Conservation (phyloP, 148 eudicot species). For the Chenopodium formosanum region DNA sequence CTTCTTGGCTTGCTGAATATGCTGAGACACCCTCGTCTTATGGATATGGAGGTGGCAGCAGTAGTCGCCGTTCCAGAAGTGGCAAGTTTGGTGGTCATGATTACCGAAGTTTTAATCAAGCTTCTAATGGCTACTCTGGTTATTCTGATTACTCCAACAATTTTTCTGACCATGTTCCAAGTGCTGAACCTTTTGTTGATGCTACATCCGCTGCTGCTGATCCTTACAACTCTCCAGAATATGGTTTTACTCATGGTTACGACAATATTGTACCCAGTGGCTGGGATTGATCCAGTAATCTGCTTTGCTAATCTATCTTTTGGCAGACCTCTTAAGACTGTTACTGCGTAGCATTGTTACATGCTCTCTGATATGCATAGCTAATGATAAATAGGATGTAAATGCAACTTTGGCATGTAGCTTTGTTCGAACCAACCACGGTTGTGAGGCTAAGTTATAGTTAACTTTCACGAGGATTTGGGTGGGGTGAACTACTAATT, state of each 20-base stretch:
- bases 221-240: slow-evolving; percentile 16
- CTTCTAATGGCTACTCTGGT: not conserved
- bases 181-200: slow-evolving; percentile 11
- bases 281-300: slow-evolving; percentile 43
- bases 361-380: not conserved
- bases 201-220: slow-evolving; percentile 7
- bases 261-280: slow-evolving; percentile 49
- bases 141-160: slow-evolving; percentile 30
- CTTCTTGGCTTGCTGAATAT: slow-evolving; percentile 55
- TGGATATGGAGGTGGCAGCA: slow-evolving; percentile 32
- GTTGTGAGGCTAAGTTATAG: not conserved
- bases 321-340: slow-evolving; percentile 11
- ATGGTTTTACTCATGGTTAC: slow-evolving; percentile 34
- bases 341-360: not conserved
- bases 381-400: slow-evolving; percentile 3
- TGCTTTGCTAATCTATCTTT: slow-evolving; percentile 8
- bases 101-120: slow-evolving; percentile 31
- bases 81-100: slow-evolving; percentile 59
- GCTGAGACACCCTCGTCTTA: slow-evolving; percentile 37
- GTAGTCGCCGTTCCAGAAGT: slow-evolving; percentile 40
- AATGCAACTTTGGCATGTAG: not conserved
- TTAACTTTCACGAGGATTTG: not conserved
- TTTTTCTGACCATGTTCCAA: slow-evolving; percentile 25
- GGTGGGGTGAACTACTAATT: not conserved
- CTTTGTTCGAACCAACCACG: not conserved